Conservation (phyloP, 345 rosid species). For the Gossypium longicalyx region DNA sequence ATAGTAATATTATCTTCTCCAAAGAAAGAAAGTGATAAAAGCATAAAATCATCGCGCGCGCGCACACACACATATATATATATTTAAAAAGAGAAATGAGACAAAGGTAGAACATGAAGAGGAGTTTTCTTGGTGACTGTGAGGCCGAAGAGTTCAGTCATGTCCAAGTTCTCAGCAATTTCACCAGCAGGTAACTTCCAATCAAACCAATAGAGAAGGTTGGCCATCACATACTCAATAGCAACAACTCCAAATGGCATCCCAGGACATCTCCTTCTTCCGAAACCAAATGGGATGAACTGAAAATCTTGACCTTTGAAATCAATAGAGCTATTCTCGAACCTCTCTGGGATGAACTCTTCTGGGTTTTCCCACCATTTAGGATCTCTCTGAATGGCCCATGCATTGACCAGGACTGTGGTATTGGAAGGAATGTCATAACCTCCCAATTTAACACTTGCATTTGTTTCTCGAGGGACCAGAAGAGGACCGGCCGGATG, state of each 20-base stretch:
- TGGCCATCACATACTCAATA: conserved; percentile 19
- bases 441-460: neutral
- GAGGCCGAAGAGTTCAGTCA: conserved; percentile 4
- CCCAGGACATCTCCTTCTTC: neutral
- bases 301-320: neutral
- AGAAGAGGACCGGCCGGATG: neutral
- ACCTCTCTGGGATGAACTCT: neutral
- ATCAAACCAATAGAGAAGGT: conserved; percentile 25
- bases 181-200: conserved; percentile 18
- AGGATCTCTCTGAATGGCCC: neutral
- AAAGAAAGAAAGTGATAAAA: too few species aligned
- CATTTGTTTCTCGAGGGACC: neutral
- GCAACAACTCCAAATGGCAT: neutral
- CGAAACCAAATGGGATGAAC: neutral
- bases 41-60: too few species aligned
- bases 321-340: neutral
- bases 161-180: conserved; percentile 5
- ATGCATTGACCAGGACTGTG: neutral
- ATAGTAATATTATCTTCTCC: too few species aligned
- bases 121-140: conserved; percentile 1
- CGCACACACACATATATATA: neutral
- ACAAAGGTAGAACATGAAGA: neutral
- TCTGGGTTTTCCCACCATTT: neutral
- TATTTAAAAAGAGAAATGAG: neutral
- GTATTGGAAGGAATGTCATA: neutral